Evolutionary conservation across 78 protist genomes (phyloP), one percentile per base, ranked within the genome.

Genomic region (Planoprotostelium fungivorum): DNA sequence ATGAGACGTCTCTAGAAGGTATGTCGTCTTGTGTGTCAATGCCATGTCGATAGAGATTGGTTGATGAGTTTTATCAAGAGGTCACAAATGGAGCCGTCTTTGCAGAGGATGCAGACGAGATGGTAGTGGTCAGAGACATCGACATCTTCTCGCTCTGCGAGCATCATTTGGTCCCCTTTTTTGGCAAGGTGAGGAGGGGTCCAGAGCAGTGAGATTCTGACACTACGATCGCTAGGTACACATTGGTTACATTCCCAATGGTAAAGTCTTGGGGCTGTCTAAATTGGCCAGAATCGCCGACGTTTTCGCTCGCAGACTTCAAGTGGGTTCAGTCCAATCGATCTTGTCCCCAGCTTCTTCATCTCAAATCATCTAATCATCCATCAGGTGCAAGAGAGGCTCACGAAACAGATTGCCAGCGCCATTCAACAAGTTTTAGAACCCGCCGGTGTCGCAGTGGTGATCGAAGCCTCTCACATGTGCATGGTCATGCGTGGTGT

Each of bases 401-500:
- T 98, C 86, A 98, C 99, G 0, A 38, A 91, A 73, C 97, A 97
- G 87, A 97, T 98, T 34, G 98, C 99, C 1, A 51, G 37, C 83
- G 96, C 97, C 28, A 87, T 98, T 63, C 84, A 92, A 86, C 90
- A 94, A 9, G 90, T 84, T n/a, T 36, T 97, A 9, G 87, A 95
- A 38, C 98, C 99, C 34, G 90, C 83, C 87, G 99, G 99, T 85
- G 97, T 96, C 35, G 97, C 95, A 0, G 98, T 97, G 10, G 97
- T 96, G 37, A 88, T 97, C 85, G 98, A 98, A 83, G 96, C 97
- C 25, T 29, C 94, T 86, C 99, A 98, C 93, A 92, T 97, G 97
- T 98, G 99, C 94, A 98, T 98, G 99, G 91, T 89, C 9, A 96
- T 96, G 98, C 93, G 99, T 29, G 99, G 99, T 37, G 99, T 96